phyloP scores from a whole-genome alignment of 2,329 filamentous ascomycete species.

The Neofusicoccum laricinum region DNA sequence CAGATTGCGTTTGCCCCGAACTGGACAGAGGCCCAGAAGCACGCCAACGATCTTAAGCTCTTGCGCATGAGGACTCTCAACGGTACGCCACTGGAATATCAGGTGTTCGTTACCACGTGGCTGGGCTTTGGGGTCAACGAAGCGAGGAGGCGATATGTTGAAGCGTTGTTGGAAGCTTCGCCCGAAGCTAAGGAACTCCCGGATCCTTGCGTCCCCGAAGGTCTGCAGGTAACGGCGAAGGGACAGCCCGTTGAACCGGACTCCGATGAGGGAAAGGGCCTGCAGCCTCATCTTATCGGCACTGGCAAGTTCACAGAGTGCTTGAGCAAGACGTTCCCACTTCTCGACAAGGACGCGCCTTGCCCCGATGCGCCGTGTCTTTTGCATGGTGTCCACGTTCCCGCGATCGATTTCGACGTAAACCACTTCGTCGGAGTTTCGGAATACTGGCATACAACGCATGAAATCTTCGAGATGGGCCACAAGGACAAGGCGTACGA shows the following conservation, averaged over 20 bases:
- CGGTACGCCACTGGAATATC: constrained; percentile 74
- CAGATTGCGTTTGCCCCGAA: constrained; percentile 98
- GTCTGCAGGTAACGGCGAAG: constrained; percentile 69
- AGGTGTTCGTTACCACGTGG: constrained; percentile 95
- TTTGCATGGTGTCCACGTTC: constrained; percentile 86
- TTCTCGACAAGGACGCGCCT: constrained; percentile 84
- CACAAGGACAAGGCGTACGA: constrained; percentile 81
- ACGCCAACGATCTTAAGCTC: constrained; percentile 84
- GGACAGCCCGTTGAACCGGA: constrained; percentile 57
- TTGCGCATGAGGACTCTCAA: constrained; percentile 80
- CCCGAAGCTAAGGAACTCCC: constrained; percentile 66
- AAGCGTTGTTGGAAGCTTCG: constrained; percentile 67
- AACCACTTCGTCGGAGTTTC: constrained; percentile 98
- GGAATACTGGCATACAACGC: constrained; percentile 98
- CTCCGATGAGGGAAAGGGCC: constrained; percentile 39
- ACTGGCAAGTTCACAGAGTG: constrained; percentile 88
- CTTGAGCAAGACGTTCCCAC: constrained; percentile 73
- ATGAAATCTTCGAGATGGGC: constrained; percentile 81
- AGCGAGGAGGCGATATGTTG: constrained; percentile 80
- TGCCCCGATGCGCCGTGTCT: constrained; percentile 83
- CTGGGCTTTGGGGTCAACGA: constrained; percentile 96
- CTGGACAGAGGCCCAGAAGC: constrained; percentile 80
- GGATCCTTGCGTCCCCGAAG: constrained; percentile 85
- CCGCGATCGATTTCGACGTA: constrained; percentile 92
- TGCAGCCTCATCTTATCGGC: constrained; percentile 64